Conservation (phyloP, 257 asterid genomes). For the Osmanthus fragrans region DNA sequence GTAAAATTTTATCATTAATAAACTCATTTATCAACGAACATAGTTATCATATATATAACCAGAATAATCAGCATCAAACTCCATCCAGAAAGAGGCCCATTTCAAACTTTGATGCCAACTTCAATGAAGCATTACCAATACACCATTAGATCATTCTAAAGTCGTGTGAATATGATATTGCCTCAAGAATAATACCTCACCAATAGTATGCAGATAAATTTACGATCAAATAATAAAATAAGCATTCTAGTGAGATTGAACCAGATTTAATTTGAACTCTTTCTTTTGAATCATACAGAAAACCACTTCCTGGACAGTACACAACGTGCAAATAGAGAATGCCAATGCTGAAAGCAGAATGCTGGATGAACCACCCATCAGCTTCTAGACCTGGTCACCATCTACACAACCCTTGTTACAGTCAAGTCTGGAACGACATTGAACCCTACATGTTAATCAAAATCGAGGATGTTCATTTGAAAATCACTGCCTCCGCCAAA, state of each 20-base stretch:
- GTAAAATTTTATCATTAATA: not conserved
- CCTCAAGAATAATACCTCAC: conserved; percentile 19
- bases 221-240: not conserved
- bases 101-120: not conserved
- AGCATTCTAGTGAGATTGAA: not conserved
- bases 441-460: not conserved
- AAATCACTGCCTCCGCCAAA: not conserved
- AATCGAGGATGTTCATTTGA: not conserved
- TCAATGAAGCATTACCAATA: conserved; percentile 6
- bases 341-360: not conserved
- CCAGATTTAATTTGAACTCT: not conserved
- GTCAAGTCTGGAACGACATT: not conserved
- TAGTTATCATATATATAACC: not conserved
- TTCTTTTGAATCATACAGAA: not conserved
- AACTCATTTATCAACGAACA: not conserved
- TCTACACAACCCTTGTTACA: not conserved
- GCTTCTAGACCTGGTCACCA: not conserved
- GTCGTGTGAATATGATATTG: not conserved
- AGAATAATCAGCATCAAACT: not conserved
- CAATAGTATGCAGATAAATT: not conserved
- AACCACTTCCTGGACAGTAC: not conserved
- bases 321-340: not conserved
- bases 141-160: conserved; percentile 12
- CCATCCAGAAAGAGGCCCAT: not conserved
- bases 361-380: not conserved